Evolutionary conservation across 345 rosid species (phyloP).

Genomic region (Laguncularia racemosa): DNA sequence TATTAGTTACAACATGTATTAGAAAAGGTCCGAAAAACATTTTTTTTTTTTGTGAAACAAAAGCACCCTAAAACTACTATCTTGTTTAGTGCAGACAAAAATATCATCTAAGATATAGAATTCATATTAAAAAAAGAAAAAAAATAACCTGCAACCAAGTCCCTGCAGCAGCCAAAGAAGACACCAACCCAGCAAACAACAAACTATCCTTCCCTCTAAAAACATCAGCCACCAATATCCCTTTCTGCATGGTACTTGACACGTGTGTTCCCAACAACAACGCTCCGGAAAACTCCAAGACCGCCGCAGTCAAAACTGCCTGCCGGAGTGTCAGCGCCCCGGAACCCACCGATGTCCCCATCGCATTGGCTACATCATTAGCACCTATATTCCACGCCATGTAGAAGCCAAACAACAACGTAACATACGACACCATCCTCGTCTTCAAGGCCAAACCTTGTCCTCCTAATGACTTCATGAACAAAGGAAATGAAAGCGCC

Average conservation of each 20-base stretch:
- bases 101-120: too few relatives aligned
- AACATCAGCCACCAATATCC: slow-evolving; percentile 71
- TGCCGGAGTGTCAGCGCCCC: slow-evolving; percentile 67
- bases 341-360: slow-evolving; percentile 95
- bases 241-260: slow-evolving; percentile 92
- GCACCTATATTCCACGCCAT: slow-evolving; percentile 99
- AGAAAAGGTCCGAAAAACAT: too few relatives aligned
- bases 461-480: slow-evolving; percentile 56
- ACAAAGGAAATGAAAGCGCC: slow-evolving; percentile 56
- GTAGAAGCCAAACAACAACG: slow-evolving; percentile 72
- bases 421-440: slow-evolving; percentile 53
- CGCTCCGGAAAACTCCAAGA: slow-evolving; percentile 91
- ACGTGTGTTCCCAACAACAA: slow-evolving; percentile 90
- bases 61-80: too few relatives aligned
- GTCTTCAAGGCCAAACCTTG: slow-evolving; percentile 59
- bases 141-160: slow-evolving; percentile 82
- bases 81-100: too few relatives aligned
- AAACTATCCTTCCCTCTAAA: slow-evolving; percentile 73
- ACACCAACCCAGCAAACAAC: slow-evolving; percentile 75
- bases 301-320: slow-evolving; percentile 77
- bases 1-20: too few relatives aligned
- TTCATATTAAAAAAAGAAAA: too few relatives aligned
- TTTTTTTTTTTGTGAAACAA: too few relatives aligned
- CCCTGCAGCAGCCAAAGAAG: slow-evolving; percentile 88
- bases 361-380: slow-evolving; percentile 93